Evolutionary conservation across 2,329 filamentous ascomycete genomes (phyloP).

Genomic region (Colletotrichum liaoningense): DNA sequence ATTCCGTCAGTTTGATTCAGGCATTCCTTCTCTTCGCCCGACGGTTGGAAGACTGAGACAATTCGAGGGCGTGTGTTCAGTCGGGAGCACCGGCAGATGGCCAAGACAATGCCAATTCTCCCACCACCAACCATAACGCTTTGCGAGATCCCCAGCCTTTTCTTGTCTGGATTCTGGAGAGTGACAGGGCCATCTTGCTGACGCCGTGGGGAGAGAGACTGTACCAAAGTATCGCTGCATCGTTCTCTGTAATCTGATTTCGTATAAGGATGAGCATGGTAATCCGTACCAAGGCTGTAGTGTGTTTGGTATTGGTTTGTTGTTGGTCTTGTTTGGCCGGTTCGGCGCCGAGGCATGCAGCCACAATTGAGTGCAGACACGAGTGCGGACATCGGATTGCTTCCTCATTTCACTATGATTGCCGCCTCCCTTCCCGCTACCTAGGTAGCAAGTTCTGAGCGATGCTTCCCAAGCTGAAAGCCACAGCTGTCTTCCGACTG

Average conservation of each 20-base stretch:
- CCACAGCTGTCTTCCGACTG: background rate
- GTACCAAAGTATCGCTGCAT: background rate
- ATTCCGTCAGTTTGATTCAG: background rate
- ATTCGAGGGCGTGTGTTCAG: background rate
- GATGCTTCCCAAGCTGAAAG: background rate
- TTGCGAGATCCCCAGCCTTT: conserved; percentile 12
- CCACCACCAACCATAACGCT: conserved; percentile 10
- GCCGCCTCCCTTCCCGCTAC: background rate
- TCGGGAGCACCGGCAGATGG: conserved; percentile 21
- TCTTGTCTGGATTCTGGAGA: background rate
- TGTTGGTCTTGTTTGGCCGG: conserved; percentile 6
- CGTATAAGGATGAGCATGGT: no score
- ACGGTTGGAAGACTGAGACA: background rate
- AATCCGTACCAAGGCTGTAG: background rate
- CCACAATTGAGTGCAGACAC: background rate
- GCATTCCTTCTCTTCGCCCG: conserved; percentile 21
- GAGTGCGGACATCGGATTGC: background rate
- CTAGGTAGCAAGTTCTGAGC: background rate
- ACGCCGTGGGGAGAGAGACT: background rate
- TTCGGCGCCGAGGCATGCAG: conserved; percentile 28
- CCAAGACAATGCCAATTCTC: conserved; percentile 15
- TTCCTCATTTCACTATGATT: background rate
- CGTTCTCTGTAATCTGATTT: no score
- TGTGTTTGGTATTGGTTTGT: background rate
- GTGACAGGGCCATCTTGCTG: conserved; percentile 10